Conservation (phyloP, 1,284 basidiomycete genomes). For the Prillingera fragicola region DNA sequence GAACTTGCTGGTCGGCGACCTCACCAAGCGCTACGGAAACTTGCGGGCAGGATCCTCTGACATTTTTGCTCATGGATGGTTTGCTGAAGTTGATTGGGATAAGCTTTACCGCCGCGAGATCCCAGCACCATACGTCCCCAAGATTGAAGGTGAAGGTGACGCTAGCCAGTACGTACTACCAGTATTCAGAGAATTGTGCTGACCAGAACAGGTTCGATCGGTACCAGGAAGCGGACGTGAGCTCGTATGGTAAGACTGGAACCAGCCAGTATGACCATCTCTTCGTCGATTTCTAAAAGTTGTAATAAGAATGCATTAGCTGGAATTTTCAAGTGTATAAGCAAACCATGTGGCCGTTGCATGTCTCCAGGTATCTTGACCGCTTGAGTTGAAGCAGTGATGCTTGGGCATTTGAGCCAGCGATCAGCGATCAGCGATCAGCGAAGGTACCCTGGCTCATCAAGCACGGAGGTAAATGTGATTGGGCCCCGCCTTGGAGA, state of each 20-base stretch:
- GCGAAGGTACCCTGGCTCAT: too few relatives aligned
- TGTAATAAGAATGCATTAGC: not conserved
- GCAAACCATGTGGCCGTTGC: too few relatives aligned
- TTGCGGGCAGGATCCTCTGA: slow-evolving; percentile 85
- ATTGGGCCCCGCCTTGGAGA: too few relatives aligned
- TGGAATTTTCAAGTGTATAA: too few relatives aligned
- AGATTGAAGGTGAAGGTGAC: slow-evolving; percentile 77
- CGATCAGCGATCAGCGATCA: too few relatives aligned
- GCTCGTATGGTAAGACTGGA: slow-evolving; percentile 48
- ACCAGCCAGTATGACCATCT: slow-evolving; percentile 47
- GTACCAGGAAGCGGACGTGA: slow-evolving; percentile 49
- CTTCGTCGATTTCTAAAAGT: slow-evolving; percentile 44
- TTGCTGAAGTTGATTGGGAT: slow-evolving; percentile 92
- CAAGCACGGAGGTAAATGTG: too few relatives aligned
- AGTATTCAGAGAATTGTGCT: not conserved
- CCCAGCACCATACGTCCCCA: slow-evolving; percentile 90
- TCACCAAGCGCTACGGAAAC: slow-evolving; percentile 90
- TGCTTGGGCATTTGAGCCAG: too few relatives aligned
- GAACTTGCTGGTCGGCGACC: slow-evolving; percentile 82
- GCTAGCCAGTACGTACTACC: slow-evolving; percentile 70
- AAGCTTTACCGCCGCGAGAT: slow-evolving; percentile 79
- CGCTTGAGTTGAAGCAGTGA: not conserved
- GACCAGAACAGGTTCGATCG: slow-evolving; percentile 45
- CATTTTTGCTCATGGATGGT: slow-evolving; percentile 96
- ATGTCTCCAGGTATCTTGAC: not conserved